Evolutionary conservation across 306 rosid genomes (phyloP).

Genomic region (Acacia melanoxylon): DNA sequence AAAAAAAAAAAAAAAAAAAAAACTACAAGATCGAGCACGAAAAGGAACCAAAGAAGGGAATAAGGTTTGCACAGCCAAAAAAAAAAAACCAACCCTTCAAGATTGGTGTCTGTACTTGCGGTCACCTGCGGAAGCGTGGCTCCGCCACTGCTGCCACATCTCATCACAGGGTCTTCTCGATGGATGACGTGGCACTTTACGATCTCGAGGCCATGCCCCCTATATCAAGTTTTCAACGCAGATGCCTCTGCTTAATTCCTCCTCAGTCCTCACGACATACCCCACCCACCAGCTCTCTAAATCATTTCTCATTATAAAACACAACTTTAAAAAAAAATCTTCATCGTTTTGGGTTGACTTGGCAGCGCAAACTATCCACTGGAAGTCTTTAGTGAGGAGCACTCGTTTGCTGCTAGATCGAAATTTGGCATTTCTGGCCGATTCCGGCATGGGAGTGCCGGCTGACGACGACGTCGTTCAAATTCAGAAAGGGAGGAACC

Average conservation of each 20-base stretch:
- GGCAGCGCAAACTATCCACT: neutral
- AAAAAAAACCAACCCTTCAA: no score
- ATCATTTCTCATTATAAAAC: no score
- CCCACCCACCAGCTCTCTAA: neutral
- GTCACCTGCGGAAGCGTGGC: no score
- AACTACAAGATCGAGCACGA: no score
- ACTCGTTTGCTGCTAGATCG: neutral
- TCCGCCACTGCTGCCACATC: constrained; percentile 31
- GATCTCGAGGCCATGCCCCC: neutral
- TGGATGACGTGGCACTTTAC: neutral
- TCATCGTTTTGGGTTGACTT: neutral
- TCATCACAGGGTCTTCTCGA: constrained; percentile 20
- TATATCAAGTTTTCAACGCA: no score
- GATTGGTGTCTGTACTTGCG: no score
- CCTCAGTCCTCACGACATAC: neutral
- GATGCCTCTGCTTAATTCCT: neutral
- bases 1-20: no score
- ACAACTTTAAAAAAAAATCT: no score
- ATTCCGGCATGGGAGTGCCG: constrained; percentile 43
- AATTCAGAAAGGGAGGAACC: constrained; percentile 43
- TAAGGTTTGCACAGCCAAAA: no score
- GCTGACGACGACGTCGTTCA: constrained; percentile 66
- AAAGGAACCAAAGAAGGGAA: no score
- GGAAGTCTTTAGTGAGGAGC: neutral
- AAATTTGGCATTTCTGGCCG: neutral